Evolutionary conservation across 1,139 yeast genomes (phyloP), one percentile per base, ranked within the genome.

Genomic region (Kurtzmaniella quercitrusa): DNA sequence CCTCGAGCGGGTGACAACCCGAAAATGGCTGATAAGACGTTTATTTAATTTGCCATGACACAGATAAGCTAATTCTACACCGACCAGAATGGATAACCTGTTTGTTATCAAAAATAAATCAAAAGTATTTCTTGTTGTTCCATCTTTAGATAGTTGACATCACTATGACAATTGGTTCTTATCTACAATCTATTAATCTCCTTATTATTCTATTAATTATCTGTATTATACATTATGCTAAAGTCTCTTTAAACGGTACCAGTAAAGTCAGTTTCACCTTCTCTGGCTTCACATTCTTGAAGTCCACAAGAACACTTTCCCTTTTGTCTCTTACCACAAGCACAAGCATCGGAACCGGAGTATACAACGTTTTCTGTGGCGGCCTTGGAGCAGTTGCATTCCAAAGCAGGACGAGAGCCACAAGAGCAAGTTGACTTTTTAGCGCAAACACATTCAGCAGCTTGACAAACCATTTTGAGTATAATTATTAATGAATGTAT

Each of bases 351-450:
- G 16, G 50, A 50, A 34, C 65, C 47, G 33, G 63, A 47, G 28
- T 76, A 77, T 34, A 52, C 57, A 42, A 59, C 70, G 48, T 72
- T 73, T 56, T 73, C 78, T 42, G 49, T 51, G 18, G 66, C 50
- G 39, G 77, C 74, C 54, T 66, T 71, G 35, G 63, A 62, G 52
- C 78, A 73, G 54, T 56, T 62, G 50, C 78, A 73, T 47, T 70
- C 54, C 54, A 71, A 63, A 41, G 77, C 77, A 33, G 78, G 74
- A 50, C 63, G 60, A 45, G 68, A 66, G 21, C 78, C 78, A 61
- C 78, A 73, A 16, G 78, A 71, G 52, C 78, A 73, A 47, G 76
- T 71, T 50, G 78, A 69, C 51, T 71, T 70, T 46, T 68, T 54
- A 50, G 78, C 77, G 55, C 78, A 73, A 47, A 70, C 66, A 55